Conservation (phyloP, 306 rosid genomes). For the Parietaria judaica region DNA sequence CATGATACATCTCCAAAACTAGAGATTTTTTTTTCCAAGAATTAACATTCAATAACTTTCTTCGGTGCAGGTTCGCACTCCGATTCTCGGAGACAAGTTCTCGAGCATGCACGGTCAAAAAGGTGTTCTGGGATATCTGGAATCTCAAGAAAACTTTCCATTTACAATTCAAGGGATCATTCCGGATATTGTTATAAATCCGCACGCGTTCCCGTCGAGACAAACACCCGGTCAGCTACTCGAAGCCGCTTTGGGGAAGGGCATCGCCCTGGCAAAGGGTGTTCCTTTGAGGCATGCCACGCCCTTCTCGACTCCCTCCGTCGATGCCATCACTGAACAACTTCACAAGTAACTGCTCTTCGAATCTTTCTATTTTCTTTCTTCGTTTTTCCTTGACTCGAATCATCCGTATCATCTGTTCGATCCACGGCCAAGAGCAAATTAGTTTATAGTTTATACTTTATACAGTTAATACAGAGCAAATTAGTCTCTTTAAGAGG, state of each 20-base stretch:
- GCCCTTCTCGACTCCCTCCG: constrained; percentile 78
- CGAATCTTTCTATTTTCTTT: no score
- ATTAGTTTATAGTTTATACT: no score
- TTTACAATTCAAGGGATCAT: constrained; percentile 87
- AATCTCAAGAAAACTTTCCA: constrained; percentile 88
- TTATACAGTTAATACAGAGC: no score
- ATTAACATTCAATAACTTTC: background rate
- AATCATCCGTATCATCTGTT: no score
- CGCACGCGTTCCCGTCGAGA: constrained; percentile 95
- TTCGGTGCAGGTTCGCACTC: constrained; percentile 70
- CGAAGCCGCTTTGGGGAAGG: constrained; percentile 96
- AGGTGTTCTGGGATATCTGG: constrained; percentile 91
- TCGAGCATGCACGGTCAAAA: constrained; percentile 99
- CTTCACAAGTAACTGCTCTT: constrained; percentile 58
- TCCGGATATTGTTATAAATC: constrained; percentile 94
- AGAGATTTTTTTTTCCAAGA: no score
- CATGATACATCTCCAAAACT: no score
- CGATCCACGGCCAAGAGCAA: no score
- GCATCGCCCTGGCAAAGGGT: constrained; percentile 54
- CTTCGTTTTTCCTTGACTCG: no score
- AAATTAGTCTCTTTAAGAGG: no score
- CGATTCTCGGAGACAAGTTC: constrained; percentile 94
- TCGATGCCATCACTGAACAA: constrained; percentile 76
- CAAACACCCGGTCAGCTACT: constrained; percentile 98
- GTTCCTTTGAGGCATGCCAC: constrained; percentile 62